Percentiles rank a stretch among this genome's conserved stretches.
These are phyloP conservation scores for Fusarium anguioides DNA, from an alignment of 2,329 filamentous ascomycete genomes.

Conservation along the genomic window DNA sequence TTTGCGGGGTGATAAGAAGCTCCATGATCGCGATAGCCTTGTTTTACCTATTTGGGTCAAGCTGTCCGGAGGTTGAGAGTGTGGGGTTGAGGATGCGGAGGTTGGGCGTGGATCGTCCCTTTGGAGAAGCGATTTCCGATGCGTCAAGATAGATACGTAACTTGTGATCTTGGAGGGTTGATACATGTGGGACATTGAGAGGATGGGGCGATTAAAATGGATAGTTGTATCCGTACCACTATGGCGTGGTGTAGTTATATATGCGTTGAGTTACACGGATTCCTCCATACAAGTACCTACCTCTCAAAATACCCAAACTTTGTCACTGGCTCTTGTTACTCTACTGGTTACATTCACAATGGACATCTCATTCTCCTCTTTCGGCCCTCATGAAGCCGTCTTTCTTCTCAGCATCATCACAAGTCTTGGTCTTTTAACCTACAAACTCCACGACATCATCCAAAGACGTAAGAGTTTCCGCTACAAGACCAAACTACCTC, in stretches of 20 bases:
- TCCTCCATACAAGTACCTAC: not conserved
- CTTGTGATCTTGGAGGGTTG: not conserved
- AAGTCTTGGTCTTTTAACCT: slow-evolving; percentile 14
- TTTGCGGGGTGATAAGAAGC: slow-evolving; percentile 15
- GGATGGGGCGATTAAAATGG: slow-evolving; percentile 13
- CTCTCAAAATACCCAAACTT: not conserved
- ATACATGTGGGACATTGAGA: not conserved
- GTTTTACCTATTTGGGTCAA: slow-evolving; percentile 37
- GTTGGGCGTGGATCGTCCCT: slow-evolving; percentile 13
- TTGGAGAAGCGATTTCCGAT: slow-evolving; percentile 31
- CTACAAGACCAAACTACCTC: slow-evolving; percentile 16
- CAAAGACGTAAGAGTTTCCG: slow-evolving; percentile 17
- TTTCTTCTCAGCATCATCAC: slow-evolving; percentile 21
- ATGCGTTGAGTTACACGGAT: slow-evolving; percentile 17
- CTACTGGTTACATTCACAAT: not conserved
- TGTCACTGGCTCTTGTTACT: not conserved
- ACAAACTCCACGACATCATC: slow-evolving; percentile 20
- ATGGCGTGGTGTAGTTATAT: not conserved
- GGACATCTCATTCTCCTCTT: slow-evolving; percentile 6
- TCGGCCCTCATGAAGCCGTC: slow-evolving; percentile 21
- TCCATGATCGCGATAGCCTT: slow-evolving; percentile 20
- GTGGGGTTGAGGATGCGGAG: slow-evolving; percentile 12
- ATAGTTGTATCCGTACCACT: not conserved
- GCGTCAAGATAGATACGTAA: slow-evolving; percentile 3
- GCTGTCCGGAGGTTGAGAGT: slow-evolving; percentile 12